Conservation (phyloP, 2,329 filamentous ascomycete species). For the Epichloe sibirici region DNA sequence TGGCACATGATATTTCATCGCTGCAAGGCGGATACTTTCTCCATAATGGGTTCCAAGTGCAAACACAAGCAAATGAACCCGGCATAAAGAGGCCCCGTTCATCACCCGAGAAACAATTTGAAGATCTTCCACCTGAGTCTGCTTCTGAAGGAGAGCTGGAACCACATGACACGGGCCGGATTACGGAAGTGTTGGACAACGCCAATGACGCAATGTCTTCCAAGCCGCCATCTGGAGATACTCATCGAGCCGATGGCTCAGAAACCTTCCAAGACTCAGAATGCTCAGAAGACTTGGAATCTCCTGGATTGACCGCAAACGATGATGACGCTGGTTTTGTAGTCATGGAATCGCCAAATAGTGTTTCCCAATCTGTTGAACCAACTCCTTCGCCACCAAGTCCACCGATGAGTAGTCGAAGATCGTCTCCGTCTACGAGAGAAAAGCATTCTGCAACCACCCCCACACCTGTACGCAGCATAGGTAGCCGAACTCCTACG, state of each 20-base stretch:
- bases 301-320: not conserved
- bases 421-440: not conserved
- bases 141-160: not conserved
- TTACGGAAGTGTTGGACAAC: slow-evolving; percentile 4
- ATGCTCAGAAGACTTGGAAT: not conserved
- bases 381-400: slow-evolving; percentile 4
- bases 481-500: not conserved
- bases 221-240: not conserved
- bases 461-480: not conserved
- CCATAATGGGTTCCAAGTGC: slow-evolving; percentile 2
- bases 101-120: not conserved
- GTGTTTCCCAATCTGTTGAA: not conserved
- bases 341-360: slow-evolving; percentile 1
- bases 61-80: not conserved
- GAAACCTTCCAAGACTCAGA: not conserved
- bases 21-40: slow-evolving; percentile 6
- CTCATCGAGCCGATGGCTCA: not conserved
- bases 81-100: not conserved
- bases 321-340: slow-evolving; percentile 3
- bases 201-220: not conserved
- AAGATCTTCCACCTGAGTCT: not conserved
- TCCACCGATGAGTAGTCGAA: not conserved
- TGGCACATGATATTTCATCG: slow-evolving; percentile 7
- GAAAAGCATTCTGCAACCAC: not conserved
- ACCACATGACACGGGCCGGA: not conserved